Evolutionary conservation across 805 yeast genomes (phyloP).

Genomic region (Spathaspora arborariae): DNA sequence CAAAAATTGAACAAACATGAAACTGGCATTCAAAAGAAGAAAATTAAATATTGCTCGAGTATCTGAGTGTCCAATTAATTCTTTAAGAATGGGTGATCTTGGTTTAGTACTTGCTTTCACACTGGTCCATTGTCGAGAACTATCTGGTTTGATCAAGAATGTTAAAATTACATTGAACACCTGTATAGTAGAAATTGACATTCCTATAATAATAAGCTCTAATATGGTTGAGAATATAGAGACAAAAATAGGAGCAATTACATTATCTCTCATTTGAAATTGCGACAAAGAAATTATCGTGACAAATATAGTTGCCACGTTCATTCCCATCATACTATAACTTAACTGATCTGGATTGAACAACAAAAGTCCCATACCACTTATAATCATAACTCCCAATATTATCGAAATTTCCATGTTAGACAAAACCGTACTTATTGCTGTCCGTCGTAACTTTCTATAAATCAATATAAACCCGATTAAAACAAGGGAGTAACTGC

Average conservation of each 20-base stretch:
- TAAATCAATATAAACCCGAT: slow-evolving; percentile 5
- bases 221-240: slow-evolving; percentile 15
- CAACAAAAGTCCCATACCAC: background rate
- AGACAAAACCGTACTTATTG: slow-evolving; percentile 4
- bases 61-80: slow-evolving; percentile 45
- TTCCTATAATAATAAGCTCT: slow-evolving; percentile 19
- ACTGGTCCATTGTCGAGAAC: background rate
- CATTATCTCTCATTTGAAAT: slow-evolving; percentile 14
- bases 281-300: slow-evolving; percentile 23
- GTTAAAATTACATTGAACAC: slow-evolving; percentile 9
- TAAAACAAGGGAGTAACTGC: slow-evolving; percentile 13
- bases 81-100: slow-evolving; percentile 19
- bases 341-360: slow-evolving; percentile 6
- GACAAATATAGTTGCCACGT: slow-evolving; percentile 20
- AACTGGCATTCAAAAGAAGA: slow-evolving; percentile 76
- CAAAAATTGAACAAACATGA: slow-evolving; percentile 90
- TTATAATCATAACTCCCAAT: slow-evolving; percentile 1
- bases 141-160: slow-evolving; percentile 15
- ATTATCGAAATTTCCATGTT: slow-evolving; percentile 2
- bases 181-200: slow-evolving; percentile 4
- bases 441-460: background rate
- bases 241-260: slow-evolving; percentile 14
- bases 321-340: slow-evolving; percentile 20
- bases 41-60: slow-evolving; percentile 89
- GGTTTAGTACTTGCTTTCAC: background rate